A percentile compares a stretch with the other conserved stretches of the same genome.
Conservation (phyloP, 805 yeast genomes). For the Hanseniaspora hatyaiensis region DNA sequence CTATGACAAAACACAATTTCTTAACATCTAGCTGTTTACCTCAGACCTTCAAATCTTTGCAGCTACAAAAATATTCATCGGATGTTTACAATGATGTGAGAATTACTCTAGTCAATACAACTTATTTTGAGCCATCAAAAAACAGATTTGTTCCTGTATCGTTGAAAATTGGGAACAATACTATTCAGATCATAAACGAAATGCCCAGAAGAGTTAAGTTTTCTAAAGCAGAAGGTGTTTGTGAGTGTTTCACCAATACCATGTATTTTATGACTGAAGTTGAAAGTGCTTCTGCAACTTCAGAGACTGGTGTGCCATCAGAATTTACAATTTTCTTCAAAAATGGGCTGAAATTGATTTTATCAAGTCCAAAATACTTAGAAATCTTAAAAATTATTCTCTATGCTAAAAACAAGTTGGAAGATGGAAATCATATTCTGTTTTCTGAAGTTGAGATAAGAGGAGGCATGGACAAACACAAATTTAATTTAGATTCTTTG, state of each 20-base stretch:
- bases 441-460: slow-evolving; percentile 10
- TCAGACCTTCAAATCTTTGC: slow-evolving; percentile 34
- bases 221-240: slow-evolving; percentile 27
- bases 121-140: slow-evolving; percentile 38
- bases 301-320: slow-evolving; percentile 37
- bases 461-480: slow-evolving; percentile 20
- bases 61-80: slow-evolving; percentile 35
- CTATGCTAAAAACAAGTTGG: slow-evolving; percentile 48
- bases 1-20: slow-evolving; percentile 29
- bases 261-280: slow-evolving; percentile 35
- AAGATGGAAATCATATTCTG: slow-evolving; percentile 25
- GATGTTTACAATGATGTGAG: slow-evolving; percentile 39
- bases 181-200: slow-evolving; percentile 43
- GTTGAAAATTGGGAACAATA: slow-evolving; percentile 58
- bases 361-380: slow-evolving; percentile 39
- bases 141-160: slow-evolving; percentile 49
- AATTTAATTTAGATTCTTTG: slow-evolving; percentile 34
- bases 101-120: slow-evolving; percentile 42
- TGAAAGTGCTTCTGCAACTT: slow-evolving; percentile 32
- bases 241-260: slow-evolving; percentile 34
- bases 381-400: slow-evolving; percentile 64
- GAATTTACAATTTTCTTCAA: slow-evolving; percentile 39
- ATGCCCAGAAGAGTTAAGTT: slow-evolving; percentile 35
- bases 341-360: slow-evolving; percentile 31
- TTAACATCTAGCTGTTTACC: slow-evolving; percentile 38